Conservation (phyloP, 2,329 filamentous ascomycete genomes). For the Aspergillus jensenii region DNA sequence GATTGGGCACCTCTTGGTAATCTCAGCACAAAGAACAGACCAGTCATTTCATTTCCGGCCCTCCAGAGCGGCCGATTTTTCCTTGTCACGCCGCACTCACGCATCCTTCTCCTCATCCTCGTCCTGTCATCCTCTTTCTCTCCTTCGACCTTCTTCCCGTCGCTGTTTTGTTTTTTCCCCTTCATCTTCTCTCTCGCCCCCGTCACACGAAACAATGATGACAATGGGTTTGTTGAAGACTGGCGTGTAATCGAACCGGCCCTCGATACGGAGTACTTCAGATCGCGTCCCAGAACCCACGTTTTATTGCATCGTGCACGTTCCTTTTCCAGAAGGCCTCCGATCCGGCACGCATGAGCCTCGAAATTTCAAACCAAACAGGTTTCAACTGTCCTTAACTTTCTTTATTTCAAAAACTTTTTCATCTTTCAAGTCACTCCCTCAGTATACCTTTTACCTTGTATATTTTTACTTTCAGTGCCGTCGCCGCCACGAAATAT, state of each 20-base stretch:
- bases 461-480: neutral
- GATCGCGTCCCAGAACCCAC: neutral
- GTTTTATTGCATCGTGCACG: slow-evolving; percentile 7
- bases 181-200: neutral
- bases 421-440: neutral
- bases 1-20: slow-evolving; percentile 19
- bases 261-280: neutral
- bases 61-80: slow-evolving; percentile 6
- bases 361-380: neutral
- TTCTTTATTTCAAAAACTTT: neutral
- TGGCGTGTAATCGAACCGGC: neutral
- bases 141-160: neutral
- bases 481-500: slow-evolving; percentile 1
- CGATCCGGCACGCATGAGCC: neutral
- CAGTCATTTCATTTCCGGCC: slow-evolving; percentile 8
- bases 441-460: neutral
- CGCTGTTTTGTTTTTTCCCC: no score
- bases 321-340: slow-evolving; percentile 5
- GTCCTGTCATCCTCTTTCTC: neutral
- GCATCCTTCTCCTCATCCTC: neutral
- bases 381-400: neutral
- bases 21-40: slow-evolving; percentile 17
- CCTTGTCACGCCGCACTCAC: slow-evolving; percentile 9
- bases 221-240: neutral
- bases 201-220: neutral